Evolutionary conservation across 495 filamentous ascomycete genomes (phyloP).

Genomic region (Aspergillus sparsus): DNA sequence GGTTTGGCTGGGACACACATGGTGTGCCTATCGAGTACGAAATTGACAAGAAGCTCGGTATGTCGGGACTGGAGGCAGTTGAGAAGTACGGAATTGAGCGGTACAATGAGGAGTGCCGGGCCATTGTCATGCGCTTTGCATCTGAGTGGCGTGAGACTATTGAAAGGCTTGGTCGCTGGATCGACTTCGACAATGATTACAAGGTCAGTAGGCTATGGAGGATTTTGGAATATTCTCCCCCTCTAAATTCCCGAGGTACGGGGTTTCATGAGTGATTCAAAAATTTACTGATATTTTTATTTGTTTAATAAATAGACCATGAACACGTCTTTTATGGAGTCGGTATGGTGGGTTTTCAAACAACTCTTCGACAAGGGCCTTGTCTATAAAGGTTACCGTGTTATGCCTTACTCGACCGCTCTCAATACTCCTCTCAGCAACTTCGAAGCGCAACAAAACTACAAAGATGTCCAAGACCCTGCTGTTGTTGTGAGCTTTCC

Average conservation of each 20-base stretch:
- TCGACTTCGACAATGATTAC: conserved; percentile 98
- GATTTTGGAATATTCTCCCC: neutral
- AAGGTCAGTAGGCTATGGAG: conserved; percentile 56
- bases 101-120: conserved; percentile 91
- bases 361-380: conserved; percentile 84
- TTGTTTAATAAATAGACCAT: conserved; percentile 61
- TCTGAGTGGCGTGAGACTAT: conserved; percentile 89
- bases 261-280: neutral
- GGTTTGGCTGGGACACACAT: conserved; percentile 89
- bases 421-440: conserved; percentile 89
- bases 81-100: conserved; percentile 81
- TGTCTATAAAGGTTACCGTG: conserved; percentile 84
- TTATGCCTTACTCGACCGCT: conserved; percentile 95
- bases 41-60: conserved; percentile 95
- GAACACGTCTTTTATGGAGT: conserved; percentile 95
- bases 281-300: neutral
- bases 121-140: conserved; percentile 93
- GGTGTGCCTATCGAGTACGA: conserved; percentile 96
- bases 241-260: neutral
- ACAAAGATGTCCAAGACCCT: conserved; percentile 90
- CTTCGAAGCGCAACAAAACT: conserved; percentile 92
- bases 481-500: conserved; percentile 91
- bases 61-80: conserved; percentile 86
- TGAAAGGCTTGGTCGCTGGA: conserved; percentile 90
- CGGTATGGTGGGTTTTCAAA: conserved; percentile 96